phyloP scores from a whole-genome alignment of 2,329 filamentous ascomycete species.

The Colletotrichum sp. region DNA sequence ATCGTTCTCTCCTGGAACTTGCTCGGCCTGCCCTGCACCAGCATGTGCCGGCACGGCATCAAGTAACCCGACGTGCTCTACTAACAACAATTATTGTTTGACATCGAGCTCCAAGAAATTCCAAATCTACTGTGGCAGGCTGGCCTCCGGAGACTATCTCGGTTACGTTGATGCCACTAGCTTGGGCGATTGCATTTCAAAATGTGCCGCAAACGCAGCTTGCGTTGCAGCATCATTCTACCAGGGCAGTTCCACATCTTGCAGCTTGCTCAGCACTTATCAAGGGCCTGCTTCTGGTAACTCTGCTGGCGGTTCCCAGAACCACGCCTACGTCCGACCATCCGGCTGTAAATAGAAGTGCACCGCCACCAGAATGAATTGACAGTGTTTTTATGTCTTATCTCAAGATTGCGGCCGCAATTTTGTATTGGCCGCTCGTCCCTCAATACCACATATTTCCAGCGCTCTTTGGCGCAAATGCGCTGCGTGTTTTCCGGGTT shows the following conservation, averaged over 20 bases:
- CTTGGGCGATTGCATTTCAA: conserved; percentile 11
- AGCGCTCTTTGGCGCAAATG: not conserved
- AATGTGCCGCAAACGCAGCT: not conserved
- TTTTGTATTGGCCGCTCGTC: not conserved
- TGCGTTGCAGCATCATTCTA: conserved; percentile 9
- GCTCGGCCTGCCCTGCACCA: not conserved
- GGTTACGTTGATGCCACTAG: not conserved
- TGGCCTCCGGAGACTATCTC: not conserved
- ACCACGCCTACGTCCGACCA: conserved; percentile 1
- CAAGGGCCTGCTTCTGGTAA: not conserved
- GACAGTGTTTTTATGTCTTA: not conserved
- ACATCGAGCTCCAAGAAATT: conserved; percentile 10
- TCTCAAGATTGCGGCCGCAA: not conserved
- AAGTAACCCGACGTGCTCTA: not conserved
- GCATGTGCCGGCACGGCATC: conserved; percentile 1
- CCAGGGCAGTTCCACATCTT: not conserved
- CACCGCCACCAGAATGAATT: not conserved
- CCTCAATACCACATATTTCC: not conserved
- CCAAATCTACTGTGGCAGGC: conserved; percentile 6
- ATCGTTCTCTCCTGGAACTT: not conserved
- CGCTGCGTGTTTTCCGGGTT: not conserved
- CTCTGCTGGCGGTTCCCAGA: conserved; percentile 3
- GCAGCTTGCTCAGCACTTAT: conserved; percentile 1
- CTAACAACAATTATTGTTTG: conserved; percentile 1
- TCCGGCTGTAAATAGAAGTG: not conserved